These are phyloP conservation scores for Aegilops longissima DNA, from an alignment of 176 grass and related monocot species.

Conservation along the genomic window DNA sequence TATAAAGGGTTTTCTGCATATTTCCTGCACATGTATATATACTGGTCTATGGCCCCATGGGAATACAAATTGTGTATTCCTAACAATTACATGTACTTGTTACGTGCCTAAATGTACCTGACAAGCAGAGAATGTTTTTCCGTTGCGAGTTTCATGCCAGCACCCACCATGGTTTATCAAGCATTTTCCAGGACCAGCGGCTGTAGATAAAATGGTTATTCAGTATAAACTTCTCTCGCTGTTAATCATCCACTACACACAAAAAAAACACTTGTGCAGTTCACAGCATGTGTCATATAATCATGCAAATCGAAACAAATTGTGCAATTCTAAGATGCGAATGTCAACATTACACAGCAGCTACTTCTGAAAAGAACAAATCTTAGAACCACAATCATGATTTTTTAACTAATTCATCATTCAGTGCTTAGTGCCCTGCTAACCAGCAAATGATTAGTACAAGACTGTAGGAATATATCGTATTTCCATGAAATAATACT, in stretches of 20 bases:
- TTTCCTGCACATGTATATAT: too few species aligned
- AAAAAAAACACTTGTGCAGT: not conserved
- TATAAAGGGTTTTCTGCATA: too few species aligned
- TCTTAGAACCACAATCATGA: conserved; percentile 9
- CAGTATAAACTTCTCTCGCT: not conserved
- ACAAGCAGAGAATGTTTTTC: conserved; percentile 81
- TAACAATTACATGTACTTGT: not conserved
- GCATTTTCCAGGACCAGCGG: conserved; percentile 84
- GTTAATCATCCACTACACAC: not conserved
- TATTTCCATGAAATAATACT: not conserved
- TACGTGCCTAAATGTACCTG: conserved; percentile 42
- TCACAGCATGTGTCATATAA: not conserved
- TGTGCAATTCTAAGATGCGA: not conserved
- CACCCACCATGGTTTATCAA: conserved; percentile 82
- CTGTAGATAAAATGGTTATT: conserved; percentile 48
- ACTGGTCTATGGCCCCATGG: too few species aligned
- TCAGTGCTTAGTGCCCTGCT: not conserved
- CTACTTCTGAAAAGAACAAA: conserved; percentile 17
- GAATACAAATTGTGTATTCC: too few species aligned
- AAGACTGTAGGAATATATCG: not conserved
- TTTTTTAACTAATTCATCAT: not conserved
- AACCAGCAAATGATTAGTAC: not conserved
- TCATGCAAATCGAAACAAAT: conserved; percentile 11
- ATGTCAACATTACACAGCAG: conserved; percentile 18
- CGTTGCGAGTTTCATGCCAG: conserved; percentile 68